phyloP scores from a whole-genome alignment of 768 basidiomycete species.

The Leccinum uliginosum region DNA sequence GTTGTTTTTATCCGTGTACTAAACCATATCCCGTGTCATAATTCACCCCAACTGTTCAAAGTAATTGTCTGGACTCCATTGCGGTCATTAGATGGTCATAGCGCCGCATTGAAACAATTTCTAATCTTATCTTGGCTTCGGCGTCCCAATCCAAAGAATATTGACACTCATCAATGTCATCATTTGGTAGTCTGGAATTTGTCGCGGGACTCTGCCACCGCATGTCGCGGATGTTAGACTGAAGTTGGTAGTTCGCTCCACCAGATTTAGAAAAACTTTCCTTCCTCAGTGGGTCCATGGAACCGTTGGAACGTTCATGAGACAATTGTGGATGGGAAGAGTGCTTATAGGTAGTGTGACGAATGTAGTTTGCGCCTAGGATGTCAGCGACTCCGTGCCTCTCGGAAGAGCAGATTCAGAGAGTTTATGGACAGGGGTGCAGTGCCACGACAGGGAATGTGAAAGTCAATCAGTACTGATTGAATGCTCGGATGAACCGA shows the following conservation, averaged over 20 bases:
- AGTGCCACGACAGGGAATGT: background rate
- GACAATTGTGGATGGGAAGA: no score
- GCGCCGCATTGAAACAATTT: no score
- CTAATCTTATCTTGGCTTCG: no score
- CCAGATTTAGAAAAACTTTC: no score
- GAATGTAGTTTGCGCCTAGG: background rate
- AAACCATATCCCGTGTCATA: conserved; percentile 3
- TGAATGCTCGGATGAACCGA: background rate
- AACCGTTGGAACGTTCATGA: no score
- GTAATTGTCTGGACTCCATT: background rate
- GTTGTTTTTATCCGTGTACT: background rate
- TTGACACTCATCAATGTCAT: background rate
- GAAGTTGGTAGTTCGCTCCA: background rate
- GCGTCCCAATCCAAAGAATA: no score
- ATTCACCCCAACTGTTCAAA: background rate
- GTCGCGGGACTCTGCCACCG: background rate
- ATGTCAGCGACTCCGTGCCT: background rate
- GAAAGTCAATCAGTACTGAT: background rate
- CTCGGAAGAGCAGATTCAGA: background rate
- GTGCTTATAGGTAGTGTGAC: background rate
- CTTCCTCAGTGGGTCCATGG: background rate
- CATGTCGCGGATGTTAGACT: background rate
- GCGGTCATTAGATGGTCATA: background rate
- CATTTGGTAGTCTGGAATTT: conserved; percentile 7
- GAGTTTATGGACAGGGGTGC: background rate